Percentiles rank a stretch among this genome's conserved stretches.
Evolutionary conservation across 1,139 yeast species (phyloP).

Genomic region (Pichia sp.): DNA sequence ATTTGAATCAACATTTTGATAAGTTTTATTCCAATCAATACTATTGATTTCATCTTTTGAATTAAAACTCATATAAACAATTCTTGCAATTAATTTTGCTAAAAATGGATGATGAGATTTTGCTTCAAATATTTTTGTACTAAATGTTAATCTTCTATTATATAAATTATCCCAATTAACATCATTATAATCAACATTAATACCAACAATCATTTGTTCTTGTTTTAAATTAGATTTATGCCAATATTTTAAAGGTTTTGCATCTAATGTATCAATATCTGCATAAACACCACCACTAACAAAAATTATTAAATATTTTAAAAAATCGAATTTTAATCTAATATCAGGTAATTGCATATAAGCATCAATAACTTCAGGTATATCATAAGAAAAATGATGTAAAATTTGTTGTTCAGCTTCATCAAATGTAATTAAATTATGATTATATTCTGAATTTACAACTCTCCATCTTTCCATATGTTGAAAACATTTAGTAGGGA

Average conservation of each 20-base stretch:
- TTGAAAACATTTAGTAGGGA: constrained; percentile 45
- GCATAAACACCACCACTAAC: constrained; percentile 73
- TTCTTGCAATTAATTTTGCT: constrained; percentile 26
- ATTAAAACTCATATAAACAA: constrained; percentile 21
- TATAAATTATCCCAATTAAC: constrained; percentile 62
- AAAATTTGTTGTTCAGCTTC: constrained; percentile 51
- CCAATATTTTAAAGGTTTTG: constrained; percentile 46
- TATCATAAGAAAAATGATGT: constrained; percentile 42
- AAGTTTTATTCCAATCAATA: constrained; percentile 41
- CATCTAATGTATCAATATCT: constrained; percentile 60
- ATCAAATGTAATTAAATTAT: constrained; percentile 55
- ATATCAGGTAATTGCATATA: constrained; percentile 55
- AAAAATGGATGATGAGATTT: constrained; percentile 30
- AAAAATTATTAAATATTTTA: constrained; percentile 56
- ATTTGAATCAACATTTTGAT: constrained; percentile 57
- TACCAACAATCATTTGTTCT: constrained; percentile 43
- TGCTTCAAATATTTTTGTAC: constrained; percentile 55
- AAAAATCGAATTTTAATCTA: constrained; percentile 64
- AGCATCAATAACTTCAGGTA: constrained; percentile 58
- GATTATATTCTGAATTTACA: constrained; percentile 55
- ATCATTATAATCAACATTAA: constrained; percentile 64
- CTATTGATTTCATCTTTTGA: constrained; percentile 26
- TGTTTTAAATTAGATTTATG: constrained; percentile 21
- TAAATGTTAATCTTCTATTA: constrained; percentile 65
- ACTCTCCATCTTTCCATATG: constrained; percentile 47